A percentile compares a stretch with the other conserved stretches of the same genome.
Evolutionary conservation across 1,284 basidiomycete genomes (phyloP).

Genomic region (Naganishia sp.): DNA sequence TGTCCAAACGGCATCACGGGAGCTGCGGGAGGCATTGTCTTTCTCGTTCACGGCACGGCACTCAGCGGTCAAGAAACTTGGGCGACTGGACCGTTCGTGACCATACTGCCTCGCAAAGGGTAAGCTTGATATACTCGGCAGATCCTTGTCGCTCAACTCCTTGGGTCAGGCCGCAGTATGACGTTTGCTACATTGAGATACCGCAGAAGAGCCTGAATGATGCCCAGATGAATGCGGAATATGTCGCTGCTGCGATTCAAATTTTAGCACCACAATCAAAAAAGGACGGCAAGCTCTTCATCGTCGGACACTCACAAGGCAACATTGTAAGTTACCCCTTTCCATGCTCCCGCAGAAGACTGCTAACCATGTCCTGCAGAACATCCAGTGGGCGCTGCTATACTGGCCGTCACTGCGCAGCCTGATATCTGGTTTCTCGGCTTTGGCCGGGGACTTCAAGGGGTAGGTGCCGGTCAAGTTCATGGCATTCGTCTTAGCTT

Average conservation of each 20-base stretch:
- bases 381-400: conserved; percentile 46
- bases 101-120: conserved; percentile 39
- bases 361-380: conserved; percentile 16
- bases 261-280: conserved; percentile 38
- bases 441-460: conserved; percentile 45
- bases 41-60: conserved; percentile 49
- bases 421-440: conserved; percentile 41
- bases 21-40: conserved; percentile 40
- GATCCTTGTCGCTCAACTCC: not conserved
- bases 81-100: conserved; percentile 36
- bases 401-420: conserved; percentile 42
- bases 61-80: conserved; percentile 34
- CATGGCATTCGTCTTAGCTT: not conserved
- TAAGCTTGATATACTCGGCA: conserved; percentile 36
- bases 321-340: conserved; percentile 29
- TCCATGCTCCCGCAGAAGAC: not conserved
- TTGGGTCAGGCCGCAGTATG: conserved; percentile 40
- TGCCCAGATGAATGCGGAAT: conserved; percentile 45
- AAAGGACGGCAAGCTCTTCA: conserved; percentile 42
- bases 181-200: conserved; percentile 47
- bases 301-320: conserved; percentile 50
- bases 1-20: conserved; percentile 40
- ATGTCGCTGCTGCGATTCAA: conserved; percentile 45
- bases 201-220: conserved; percentile 42
- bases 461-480: conserved; percentile 33